A percentile compares a stretch with the other conserved stretches of the same genome.
Conservation (phyloP, 2,329 filamentous ascomycete genomes). For the Sclerotinia trifoliorum region DNA sequence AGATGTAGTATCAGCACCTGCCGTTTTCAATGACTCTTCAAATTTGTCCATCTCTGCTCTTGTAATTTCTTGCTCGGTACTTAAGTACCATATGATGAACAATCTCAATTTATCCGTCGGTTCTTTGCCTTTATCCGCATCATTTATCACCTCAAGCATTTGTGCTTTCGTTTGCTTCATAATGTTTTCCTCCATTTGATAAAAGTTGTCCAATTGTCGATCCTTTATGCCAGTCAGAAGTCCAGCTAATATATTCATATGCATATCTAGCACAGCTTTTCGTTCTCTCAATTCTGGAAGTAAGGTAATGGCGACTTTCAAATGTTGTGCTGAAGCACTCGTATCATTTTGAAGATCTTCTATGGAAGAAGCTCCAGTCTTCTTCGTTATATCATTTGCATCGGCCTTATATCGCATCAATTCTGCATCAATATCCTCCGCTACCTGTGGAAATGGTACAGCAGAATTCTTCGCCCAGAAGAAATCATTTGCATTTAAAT, state of each 20-base stretch:
- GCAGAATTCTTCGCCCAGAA: conserved; percentile 95
- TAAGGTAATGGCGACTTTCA: conserved; percentile 92
- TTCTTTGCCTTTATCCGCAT: conserved; percentile 76
- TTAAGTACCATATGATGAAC: conserved; percentile 97
- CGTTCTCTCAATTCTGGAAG: conserved; percentile 89
- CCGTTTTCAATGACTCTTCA: conserved; percentile 74
- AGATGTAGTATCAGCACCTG: conserved; percentile 73
- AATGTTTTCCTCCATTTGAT: conserved; percentile 90
- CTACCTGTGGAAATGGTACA: conserved; percentile 89
- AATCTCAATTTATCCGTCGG: conserved; percentile 86
- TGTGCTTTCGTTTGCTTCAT: conserved; percentile 88
- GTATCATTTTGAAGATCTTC: conserved; percentile 92
- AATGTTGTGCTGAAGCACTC: conserved; percentile 83
- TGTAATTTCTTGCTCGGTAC: conserved; percentile 83
- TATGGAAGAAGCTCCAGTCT: conserved; percentile 87
- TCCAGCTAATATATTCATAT: conserved; percentile 95
- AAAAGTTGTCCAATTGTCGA: conserved; percentile 92
- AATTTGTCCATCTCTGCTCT: conserved; percentile 82
- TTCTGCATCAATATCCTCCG: conserved; percentile 92
- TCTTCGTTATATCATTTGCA: conserved; percentile 88
- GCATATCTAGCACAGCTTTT: conserved; percentile 93
- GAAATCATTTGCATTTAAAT: conserved; percentile 85
- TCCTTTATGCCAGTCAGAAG: conserved; percentile 80
- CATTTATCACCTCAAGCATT: conserved; percentile 81
- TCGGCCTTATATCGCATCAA: conserved; percentile 95